A percentile compares a stretch with the other conserved stretches of the same genome.
Conservation (phyloP, 495 filamentous ascomycete genomes). For the Neurospora sp. region DNA sequence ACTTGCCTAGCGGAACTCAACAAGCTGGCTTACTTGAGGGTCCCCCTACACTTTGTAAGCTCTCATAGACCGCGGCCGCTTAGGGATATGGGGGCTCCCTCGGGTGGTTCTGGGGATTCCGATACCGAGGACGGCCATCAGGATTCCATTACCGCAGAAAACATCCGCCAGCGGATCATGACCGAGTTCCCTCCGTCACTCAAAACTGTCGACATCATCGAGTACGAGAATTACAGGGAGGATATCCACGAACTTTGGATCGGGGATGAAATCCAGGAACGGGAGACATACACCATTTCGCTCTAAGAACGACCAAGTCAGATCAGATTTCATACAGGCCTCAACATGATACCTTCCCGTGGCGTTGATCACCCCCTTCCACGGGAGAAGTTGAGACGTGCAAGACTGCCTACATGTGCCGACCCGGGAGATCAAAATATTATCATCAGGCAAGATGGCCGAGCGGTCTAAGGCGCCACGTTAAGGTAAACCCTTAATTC, state of each 20-base stretch:
- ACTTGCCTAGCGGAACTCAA: not conserved
- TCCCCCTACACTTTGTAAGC: not conserved
- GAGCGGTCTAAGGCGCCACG: not conserved
- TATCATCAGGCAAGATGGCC: not conserved
- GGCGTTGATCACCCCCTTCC: not conserved
- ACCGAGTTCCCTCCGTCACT: not conserved
- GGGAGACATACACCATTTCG: too few species aligned
- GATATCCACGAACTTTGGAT: accelerated
- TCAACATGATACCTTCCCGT: not conserved
- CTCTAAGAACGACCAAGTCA: not conserved
- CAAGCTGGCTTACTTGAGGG: not conserved
- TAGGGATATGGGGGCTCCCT: not conserved
- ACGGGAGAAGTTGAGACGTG: not conserved
- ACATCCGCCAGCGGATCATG: not conserved
- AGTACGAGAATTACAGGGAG: not conserved
- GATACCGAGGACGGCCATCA: not conserved
- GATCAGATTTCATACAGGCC: not conserved
- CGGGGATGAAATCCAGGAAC: not conserved
- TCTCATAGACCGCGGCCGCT: not conserved
- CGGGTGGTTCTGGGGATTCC: not conserved
- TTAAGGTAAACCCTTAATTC: too few species aligned
- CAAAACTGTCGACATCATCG: not conserved
- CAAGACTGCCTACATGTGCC: not conserved
- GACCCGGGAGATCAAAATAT: not conserved
- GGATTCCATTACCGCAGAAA: not conserved